Conservation (phyloP, 805 yeast species). For the Ogataea paraovalis region DNA sequence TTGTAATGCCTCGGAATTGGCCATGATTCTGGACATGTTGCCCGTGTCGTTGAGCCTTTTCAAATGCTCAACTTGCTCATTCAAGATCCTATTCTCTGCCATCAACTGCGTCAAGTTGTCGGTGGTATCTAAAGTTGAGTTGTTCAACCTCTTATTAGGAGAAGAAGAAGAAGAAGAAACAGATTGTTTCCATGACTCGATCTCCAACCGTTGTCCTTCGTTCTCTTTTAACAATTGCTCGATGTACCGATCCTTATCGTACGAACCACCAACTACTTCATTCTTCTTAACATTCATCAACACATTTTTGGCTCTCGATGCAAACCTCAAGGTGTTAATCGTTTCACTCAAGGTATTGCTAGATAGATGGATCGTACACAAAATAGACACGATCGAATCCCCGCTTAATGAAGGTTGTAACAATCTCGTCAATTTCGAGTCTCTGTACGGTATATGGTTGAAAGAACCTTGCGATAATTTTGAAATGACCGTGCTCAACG, state of each 20-base stretch:
- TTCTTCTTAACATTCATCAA: conserved; percentile 60
- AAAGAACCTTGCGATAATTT: conserved; percentile 44
- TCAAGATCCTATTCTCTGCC: conserved; percentile 62
- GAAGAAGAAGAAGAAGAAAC: neutral
- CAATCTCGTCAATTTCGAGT: conserved; percentile 84
- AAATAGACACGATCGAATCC: conserved; percentile 71
- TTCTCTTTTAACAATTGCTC: conserved; percentile 55
- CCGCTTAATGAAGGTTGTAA: conserved; percentile 93
- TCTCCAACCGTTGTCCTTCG: conserved; percentile 56
- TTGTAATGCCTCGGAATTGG: conserved; percentile 57
- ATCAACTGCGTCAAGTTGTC: conserved; percentile 37
- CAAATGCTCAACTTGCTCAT: conserved; percentile 66
- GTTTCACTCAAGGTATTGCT: conserved; percentile 68
- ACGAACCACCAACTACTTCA: conserved; percentile 29
- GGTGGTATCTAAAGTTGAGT: neutral
- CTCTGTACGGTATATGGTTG: conserved; percentile 84
- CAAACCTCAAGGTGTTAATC: conserved; percentile 82
- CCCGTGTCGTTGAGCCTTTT: conserved; percentile 52
- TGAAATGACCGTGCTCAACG: conserved; percentile 89
- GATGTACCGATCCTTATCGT: conserved; percentile 49
- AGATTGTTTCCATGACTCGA: conserved; percentile 33
- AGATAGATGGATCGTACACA: conserved; percentile 81
- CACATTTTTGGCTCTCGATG: conserved; percentile 88
- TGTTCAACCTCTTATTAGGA: neutral
- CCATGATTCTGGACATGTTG: conserved; percentile 37